phyloP scores from a whole-genome alignment of 192 early-diverging fungal species.

The Gaertneriomyces sp. region DNA sequence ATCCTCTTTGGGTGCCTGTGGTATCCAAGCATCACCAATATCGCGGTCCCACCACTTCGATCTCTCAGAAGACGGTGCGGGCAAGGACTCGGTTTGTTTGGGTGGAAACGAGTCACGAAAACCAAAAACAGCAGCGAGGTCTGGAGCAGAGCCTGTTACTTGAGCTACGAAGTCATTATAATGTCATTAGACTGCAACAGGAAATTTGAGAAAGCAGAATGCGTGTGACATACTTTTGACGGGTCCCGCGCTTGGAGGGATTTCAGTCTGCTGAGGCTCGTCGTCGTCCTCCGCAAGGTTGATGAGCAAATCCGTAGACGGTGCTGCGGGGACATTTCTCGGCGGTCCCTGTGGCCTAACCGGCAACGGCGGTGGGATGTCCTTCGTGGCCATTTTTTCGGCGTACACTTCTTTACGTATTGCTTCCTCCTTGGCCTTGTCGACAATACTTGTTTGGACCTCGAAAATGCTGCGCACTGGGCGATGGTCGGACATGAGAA shows the following conservation, averaged over 20 bases:
- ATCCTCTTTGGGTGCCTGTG: conserved; percentile 22
- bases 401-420: conserved; percentile 24
- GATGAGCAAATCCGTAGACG: conserved; percentile 26
- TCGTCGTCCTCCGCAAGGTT: conserved; percentile 28
- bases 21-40: conserved; percentile 36
- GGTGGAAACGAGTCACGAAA: conserved; percentile 33
- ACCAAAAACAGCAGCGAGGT: conserved; percentile 2
- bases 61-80: conserved; percentile 30
- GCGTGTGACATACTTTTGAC: not conserved
- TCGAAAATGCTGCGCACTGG: conserved; percentile 48
- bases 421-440: conserved; percentile 13
- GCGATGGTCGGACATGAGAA: conserved; percentile 75
- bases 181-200: not conserved
- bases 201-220: too few species aligned
- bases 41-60: conserved; percentile 32
- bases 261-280: conserved; percentile 14
- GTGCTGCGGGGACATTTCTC: not conserved
- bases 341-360: conserved; percentile 22
- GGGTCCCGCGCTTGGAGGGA: not conserved
- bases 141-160: not conserved
- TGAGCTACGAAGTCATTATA: conserved; percentile 1
- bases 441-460: conserved; percentile 27
- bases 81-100: not conserved
- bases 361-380: conserved; percentile 22
- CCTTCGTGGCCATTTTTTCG: conserved; percentile 18